Evolutionary conservation across 169 alveolate genomes (phyloP).

Genomic region (Cryptosporidium muris): DNA sequence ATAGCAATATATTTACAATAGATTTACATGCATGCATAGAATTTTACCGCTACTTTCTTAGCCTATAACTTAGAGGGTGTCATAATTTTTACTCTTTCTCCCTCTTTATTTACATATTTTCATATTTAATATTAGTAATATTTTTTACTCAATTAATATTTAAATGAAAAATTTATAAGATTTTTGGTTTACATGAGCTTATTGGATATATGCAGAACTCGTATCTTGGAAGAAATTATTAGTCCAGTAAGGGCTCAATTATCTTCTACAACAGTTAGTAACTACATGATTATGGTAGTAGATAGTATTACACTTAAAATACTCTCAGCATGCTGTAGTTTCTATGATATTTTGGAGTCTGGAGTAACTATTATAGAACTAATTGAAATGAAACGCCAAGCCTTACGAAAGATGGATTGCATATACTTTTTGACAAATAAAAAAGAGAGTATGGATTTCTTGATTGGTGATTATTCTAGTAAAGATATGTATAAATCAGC

Average conservation of each 20-base stretch:
- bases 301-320: conserved; percentile 77
- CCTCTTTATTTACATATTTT: not conserved
- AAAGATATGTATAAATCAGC: conserved; percentile 54
- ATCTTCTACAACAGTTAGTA: conserved; percentile 43
- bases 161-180: not conserved
- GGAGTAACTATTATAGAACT: conserved; percentile 84
- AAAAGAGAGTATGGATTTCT: not conserved
- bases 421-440: conserved; percentile 77
- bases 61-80: no score
- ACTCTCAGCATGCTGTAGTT: conserved; percentile 81
- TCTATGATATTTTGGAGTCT: conserved; percentile 81
- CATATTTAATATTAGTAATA: not conserved
- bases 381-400: conserved; percentile 76
- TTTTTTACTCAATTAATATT: not conserved
- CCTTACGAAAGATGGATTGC: conserved; percentile 77
- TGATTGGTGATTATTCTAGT: conserved; percentile 20
- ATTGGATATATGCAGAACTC: conserved; percentile 16
- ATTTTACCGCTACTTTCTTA: not conserved
- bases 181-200: conserved; percentile 19
- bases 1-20: not conserved
- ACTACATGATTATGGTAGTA: conserved; percentile 77
- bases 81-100: not conserved
- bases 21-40: not conserved
- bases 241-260: conserved; percentile 42
- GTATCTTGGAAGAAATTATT: conserved; percentile 58